phyloP scores from a whole-genome alignment of 768 basidiomycete species.

The Lentinus brumalis region DNA sequence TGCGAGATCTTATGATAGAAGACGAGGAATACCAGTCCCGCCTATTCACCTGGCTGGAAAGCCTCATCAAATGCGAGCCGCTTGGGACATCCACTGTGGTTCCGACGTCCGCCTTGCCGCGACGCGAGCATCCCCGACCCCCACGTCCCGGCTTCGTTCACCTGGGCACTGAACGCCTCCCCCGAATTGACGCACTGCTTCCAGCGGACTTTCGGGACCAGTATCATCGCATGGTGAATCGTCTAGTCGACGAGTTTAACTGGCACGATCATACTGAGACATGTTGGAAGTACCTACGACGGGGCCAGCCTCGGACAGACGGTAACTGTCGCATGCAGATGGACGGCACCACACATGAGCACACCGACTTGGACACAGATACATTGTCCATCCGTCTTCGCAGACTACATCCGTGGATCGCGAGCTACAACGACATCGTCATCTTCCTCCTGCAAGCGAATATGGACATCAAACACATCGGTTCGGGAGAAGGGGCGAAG shows the following conservation, averaged over 20 bases:
- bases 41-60: background rate
- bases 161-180: background rate
- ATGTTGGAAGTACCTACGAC: conserved; percentile 23
- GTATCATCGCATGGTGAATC: background rate
- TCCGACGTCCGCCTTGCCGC: no score
- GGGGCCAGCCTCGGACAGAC: background rate
- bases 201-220: background rate
- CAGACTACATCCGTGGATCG: conserved; percentile 8
- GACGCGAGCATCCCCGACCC: no score
- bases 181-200: background rate
- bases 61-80: background rate
- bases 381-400: conserved; percentile 11
- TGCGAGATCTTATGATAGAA: conserved; percentile 11
- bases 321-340: conserved; percentile 12
- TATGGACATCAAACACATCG: conserved; percentile 37
- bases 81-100: background rate
- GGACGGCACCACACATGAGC: conserved; percentile 5
- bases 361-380: conserved; percentile 5
- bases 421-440: conserved; percentile 2
- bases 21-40: background rate
- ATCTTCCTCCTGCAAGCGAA: conserved; percentile 26
- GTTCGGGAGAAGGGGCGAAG: conserved; percentile 35
- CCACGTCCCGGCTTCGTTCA: background rate
- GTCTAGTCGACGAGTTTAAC: conserved; percentile 1
- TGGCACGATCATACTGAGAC: conserved; percentile 11